Evolutionary conservation across 139 green algal genomes (phyloP), one percentile per base, ranked within the genome.

Genomic region (Chlamydomonas sphaeroides): DNA sequence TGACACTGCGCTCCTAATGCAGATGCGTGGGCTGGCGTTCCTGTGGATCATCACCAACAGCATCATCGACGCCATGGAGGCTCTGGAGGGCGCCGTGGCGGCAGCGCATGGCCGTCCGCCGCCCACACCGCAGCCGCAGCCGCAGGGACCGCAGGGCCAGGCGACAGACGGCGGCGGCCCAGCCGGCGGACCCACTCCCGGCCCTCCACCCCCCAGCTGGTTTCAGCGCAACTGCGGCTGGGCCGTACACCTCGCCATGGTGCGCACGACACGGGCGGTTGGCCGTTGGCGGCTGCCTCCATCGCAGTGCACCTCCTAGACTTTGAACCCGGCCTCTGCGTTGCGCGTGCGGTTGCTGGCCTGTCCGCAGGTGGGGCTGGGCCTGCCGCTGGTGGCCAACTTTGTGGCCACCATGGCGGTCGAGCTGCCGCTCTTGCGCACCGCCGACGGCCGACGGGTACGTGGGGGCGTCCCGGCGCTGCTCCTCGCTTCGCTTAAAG

Each of bases 21-120:
- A 88, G 84, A 65, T 88, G 71, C 78, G 84, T 23, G 78, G 76
- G n/a, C 7, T 88, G 8, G 65, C 85, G 39, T 88, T 86, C 56
- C 51, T 83, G n/a, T 77, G 66, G 45, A 51, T 59, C 15, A 53
- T 89, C 32, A 87, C 85, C n/a, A 83, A 67, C 63, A 71, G 80
- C 80, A 79, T 89, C 62, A 87, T 89, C 48, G 77, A 87, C 38
- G 39, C 74, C 48, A 65, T 82, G 18, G 71, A 61, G 14, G 48
- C 56, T 14, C 51, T 86, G 17, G 84, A 88, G 38, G 28, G 18
- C 4, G 71, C 78, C 6, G 35, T 86, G 32, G 71, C 71, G 35
- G 79, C 17, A 48, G 56, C 6, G 59, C 17, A 30, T 3, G 42
- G 30, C 62, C n/a, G 17, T 36, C 56, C 17, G 51, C 51, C 26